Percentiles rank a stretch among this genome's conserved stretches.
phyloP scores from a whole-genome alignment of 306 rosid genomes.

The Luffa acutangula region DNA sequence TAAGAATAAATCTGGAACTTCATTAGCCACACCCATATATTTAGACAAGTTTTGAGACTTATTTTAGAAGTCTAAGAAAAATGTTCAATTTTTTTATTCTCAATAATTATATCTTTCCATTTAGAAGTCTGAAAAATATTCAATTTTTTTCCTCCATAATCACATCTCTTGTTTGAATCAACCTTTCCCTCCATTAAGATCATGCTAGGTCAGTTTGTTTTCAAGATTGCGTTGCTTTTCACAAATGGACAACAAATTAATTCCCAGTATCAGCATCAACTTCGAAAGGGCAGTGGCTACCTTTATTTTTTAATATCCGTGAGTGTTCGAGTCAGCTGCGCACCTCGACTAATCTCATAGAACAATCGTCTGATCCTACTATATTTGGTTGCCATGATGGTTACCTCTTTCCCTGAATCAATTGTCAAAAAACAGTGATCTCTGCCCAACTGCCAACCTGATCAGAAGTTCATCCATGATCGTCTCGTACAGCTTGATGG shows the following conservation, averaged over 20 bases:
- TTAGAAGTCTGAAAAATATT: neutral
- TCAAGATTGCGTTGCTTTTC: neutral
- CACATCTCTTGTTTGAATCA: neutral
- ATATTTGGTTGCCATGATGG: no score
- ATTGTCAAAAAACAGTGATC: neutral
- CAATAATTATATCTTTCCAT: no score
- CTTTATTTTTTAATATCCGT: no score
- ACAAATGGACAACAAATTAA: neutral
- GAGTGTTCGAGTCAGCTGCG: no score
- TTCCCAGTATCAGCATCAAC: neutral
- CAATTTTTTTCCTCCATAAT: neutral
- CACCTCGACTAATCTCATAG: no score
- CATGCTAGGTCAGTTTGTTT: constrained; percentile 3
- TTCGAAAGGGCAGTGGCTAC: neutral
- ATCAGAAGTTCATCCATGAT: neutral
- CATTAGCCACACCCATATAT: neutral
- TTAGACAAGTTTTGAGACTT: neutral
- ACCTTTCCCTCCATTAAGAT: neutral
- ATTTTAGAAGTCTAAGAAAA: neutral
- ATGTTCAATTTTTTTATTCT: neutral
- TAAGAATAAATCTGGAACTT: neutral
- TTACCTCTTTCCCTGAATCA: neutral
- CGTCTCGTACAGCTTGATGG: neutral
- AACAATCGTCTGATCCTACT: no score
- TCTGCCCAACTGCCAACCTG: neutral